Conservation (phyloP, 805 yeast species). For the Teunomyces kruisii region DNA sequence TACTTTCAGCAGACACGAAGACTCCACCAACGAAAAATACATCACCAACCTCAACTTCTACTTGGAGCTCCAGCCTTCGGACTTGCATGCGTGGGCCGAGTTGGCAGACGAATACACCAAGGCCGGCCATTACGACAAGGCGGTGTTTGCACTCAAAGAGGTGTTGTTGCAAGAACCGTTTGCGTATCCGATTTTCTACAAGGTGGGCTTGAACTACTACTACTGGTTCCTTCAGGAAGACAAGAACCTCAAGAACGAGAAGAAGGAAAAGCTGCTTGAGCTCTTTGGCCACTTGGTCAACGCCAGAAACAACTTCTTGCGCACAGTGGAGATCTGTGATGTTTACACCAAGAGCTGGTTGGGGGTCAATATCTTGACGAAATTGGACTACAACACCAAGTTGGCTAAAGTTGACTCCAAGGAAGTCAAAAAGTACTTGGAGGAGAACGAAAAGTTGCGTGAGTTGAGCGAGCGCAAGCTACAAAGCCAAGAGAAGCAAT, state of each 20-base stretch:
- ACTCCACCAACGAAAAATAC: slow-evolving; percentile 39
- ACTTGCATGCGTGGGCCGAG: slow-evolving; percentile 77
- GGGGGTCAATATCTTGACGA: slow-evolving; percentile 50
- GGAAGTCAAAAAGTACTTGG: slow-evolving; percentile 20
- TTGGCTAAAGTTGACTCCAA: slow-evolving; percentile 17
- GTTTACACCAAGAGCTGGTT: slow-evolving; percentile 71
- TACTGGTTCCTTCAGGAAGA: slow-evolving; percentile 26
- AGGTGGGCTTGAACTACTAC: slow-evolving; percentile 50
- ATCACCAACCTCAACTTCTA: slow-evolving; percentile 54
- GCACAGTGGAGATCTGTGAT: slow-evolving; percentile 77
- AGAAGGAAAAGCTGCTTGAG: slow-evolving; percentile 31
- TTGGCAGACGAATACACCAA: slow-evolving; percentile 62
- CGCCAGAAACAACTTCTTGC: slow-evolving; percentile 52
- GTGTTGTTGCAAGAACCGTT: slow-evolving; percentile 64
- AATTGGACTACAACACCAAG: slow-evolving; percentile 9
- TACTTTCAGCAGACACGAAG: slow-evolving; percentile 27
- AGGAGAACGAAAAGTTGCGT: slow-evolving; percentile 23
- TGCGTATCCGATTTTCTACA: slow-evolving; percentile 65
- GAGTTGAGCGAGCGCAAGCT: slow-evolving; percentile 21
- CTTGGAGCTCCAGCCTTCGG: slow-evolving; percentile 68
- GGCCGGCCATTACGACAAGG: slow-evolving; percentile 63
- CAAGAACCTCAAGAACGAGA: slow-evolving; percentile 14
- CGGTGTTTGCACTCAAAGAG: slow-evolving; percentile 69
- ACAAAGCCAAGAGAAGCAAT: background rate
- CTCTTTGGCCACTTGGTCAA: slow-evolving; percentile 21